phyloP scores from a whole-genome alignment of 164 flowering plant genomes.

The Nelumbo lutea region DNA sequence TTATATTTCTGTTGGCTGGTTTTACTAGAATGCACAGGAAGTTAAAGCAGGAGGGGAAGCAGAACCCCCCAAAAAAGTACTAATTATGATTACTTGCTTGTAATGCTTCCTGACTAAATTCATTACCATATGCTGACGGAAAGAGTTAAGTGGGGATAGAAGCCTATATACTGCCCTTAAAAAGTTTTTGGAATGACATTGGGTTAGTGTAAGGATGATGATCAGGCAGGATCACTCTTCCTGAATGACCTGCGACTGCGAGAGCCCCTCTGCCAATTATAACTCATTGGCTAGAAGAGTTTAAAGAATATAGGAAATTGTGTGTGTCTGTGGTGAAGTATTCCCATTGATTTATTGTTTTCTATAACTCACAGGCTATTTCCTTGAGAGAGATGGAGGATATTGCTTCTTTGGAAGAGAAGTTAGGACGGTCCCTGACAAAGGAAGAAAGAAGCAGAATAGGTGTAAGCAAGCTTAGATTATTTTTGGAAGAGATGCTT shows the following conservation, averaged over 20 bases:
- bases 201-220: too few species aligned
- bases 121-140: too few species aligned
- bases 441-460: constrained; percentile 81
- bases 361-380: constrained; percentile 48
- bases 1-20: background rate
- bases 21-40: background rate
- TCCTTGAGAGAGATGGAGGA: constrained; percentile 81
- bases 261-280: too few species aligned
- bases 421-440: constrained; percentile 70
- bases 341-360: background rate
- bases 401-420: constrained; percentile 68
- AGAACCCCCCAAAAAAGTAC: background rate
- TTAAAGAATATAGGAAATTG: too few species aligned
- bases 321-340: too few species aligned
- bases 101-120: background rate
- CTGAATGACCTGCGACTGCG: too few species aligned
- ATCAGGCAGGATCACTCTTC: too few species aligned
- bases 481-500: constrained; percentile 80
- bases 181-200: too few species aligned
- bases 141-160: too few species aligned
- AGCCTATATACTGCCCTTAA: too few species aligned
- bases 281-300: too few species aligned
- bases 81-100: background rate
- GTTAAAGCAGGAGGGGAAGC: background rate
- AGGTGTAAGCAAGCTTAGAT: constrained; percentile 85